Conservation (phyloP, 176 grass and related monocot species). For the Zoysia japonica region DNA sequence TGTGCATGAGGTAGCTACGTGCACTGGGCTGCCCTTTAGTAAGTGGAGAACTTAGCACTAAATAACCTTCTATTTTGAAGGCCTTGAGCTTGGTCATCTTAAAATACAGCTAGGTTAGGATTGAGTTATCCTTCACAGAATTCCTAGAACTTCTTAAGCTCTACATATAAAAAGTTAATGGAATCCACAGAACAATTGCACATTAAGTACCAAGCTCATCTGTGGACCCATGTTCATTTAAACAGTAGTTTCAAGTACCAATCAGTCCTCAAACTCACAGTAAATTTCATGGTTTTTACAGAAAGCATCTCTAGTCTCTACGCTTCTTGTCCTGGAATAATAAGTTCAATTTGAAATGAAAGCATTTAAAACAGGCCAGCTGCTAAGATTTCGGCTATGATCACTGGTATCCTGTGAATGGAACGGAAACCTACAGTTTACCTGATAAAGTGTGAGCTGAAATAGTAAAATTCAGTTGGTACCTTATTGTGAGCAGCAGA, state of each 20-base stretch:
- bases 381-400: background rate
- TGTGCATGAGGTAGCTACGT: no score
- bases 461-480: conserved; percentile 32
- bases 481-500: conserved; percentile 99
- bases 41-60: conserved; percentile 1
- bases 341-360: conserved; percentile 7
- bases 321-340: conserved; percentile 1
- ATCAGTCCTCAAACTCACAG: background rate
- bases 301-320: background rate
- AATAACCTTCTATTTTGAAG: conserved; percentile 1
- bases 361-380: conserved; percentile 17
- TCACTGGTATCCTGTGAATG: conserved; percentile 11
- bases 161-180: background rate
- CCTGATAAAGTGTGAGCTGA: background rate
- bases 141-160: conserved; percentile 1
- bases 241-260: background rate
- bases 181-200: background rate
- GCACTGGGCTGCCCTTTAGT: no score
- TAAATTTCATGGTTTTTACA: conserved; percentile 17
- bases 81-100: background rate
- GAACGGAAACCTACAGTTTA: conserved; percentile 25
- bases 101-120: background rate
- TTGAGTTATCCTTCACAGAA: background rate
- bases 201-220: background rate
- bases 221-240: background rate